Base-by-base conservation (phyloP, 352 stramenopile genomes). In the Poterioochromonas sp. region DNA sequence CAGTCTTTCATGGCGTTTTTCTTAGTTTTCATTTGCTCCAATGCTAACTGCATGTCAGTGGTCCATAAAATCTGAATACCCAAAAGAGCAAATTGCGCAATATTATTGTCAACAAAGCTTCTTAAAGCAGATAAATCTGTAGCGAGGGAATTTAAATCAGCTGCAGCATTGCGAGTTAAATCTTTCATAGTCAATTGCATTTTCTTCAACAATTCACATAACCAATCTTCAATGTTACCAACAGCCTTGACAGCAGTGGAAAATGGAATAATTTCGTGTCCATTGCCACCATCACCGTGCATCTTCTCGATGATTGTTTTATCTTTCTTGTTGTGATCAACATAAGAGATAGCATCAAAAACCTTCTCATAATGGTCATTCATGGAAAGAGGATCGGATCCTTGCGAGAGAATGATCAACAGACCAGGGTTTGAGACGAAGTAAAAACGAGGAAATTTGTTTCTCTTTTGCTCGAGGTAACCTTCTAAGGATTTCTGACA, bases 371-470 rank as follows among this genome's bases (percentile, higher is more conserved):
- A 94, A 82, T 97, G 92, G 0, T 93, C 87, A 86, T 94, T 90
- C 53, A 95, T 94, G 0, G 90, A 95, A 0, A 88, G 93, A 2
- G 92, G 92, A 74, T 97, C 92, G 58, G 90, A 97, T 49, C 91
- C 94, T 81, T 98, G 93, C 3, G 93, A 98, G 34, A 99, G 84
- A 77, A 99, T 98, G 79, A 97, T 96, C 39, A 98, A 86, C 47
- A 99, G 83, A 68, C 93, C 94, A 0, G 93, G 92, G 80, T 98
- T 98, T 8, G 93, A 98, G 0, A 98, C 94, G 78, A 99, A 98
- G 85, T 98, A 99, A 87, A 99, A 98, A 32, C 95, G 89, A 29
- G 95, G 95, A 80, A 99, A 99, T 80, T 96, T 97, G 84, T 97
- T 97, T 64, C 95, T 91, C 82, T 99, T 99, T 82, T 97, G 91